phyloP scores from a whole-genome alignment of 2,329 filamentous ascomycete genomes.

The Cercospora brassicicola region DNA sequence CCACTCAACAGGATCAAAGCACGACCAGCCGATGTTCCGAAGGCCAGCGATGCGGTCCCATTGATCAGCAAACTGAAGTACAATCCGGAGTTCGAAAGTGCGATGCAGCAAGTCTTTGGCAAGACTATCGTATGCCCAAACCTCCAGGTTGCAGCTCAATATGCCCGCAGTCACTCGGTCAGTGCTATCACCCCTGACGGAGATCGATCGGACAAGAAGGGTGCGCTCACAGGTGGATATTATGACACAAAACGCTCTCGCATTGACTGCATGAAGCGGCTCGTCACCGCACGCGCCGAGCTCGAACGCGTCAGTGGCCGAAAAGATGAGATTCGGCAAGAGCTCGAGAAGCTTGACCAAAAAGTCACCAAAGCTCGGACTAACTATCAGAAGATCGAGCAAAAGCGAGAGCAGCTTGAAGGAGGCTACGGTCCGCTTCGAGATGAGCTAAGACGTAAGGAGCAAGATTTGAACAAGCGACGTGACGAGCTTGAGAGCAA shows the following conservation, averaged over 20 bases:
- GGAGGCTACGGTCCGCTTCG: slow-evolving; percentile 78
- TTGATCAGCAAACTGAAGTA: slow-evolving; percentile 82
- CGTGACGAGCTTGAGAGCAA: slow-evolving; percentile 73
- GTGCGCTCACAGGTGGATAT: slow-evolving; percentile 91
- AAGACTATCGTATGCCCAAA: slow-evolving; percentile 93
- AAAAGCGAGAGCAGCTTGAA: slow-evolving; percentile 74
- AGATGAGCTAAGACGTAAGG: slow-evolving; percentile 73
- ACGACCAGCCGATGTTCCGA: slow-evolving; percentile 72
- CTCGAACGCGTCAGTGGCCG: slow-evolving; percentile 67
- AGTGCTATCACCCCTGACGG: slow-evolving; percentile 93
- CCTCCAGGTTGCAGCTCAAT: slow-evolving; percentile 81
- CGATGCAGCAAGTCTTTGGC: slow-evolving; percentile 92
- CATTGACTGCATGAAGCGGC: slow-evolving; percentile 75
- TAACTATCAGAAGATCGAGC: slow-evolving; percentile 78
- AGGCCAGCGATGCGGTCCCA: slow-evolving; percentile 82
- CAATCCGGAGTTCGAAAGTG: slow-evolving; percentile 73
- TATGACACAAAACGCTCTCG: slow-evolving; percentile 84
- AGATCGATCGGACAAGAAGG: slow-evolving; percentile 91
- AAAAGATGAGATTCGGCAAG: slow-evolving; percentile 63
- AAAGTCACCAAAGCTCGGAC: slow-evolving; percentile 84
- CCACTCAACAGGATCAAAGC: slow-evolving; percentile 79
- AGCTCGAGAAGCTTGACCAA: slow-evolving; percentile 79
- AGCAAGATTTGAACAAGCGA: slow-evolving; percentile 71
- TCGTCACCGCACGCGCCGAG: slow-evolving; percentile 72
- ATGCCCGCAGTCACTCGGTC: slow-evolving; percentile 86